Base-by-base conservation (phyloP, 2,329 filamentous ascomycete genomes). In the Periconia sp. region DNA sequence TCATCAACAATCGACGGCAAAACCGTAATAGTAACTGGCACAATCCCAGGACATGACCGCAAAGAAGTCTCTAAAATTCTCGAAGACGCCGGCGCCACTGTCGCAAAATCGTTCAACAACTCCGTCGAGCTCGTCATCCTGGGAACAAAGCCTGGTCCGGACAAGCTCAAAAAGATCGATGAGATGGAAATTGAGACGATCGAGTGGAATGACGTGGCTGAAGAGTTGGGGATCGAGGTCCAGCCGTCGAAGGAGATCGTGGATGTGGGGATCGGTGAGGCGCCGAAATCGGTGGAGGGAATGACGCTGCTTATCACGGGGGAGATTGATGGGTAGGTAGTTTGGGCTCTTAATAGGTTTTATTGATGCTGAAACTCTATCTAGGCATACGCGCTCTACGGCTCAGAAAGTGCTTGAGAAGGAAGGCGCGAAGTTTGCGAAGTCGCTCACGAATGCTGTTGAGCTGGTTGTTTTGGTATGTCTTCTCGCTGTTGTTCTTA, bases 291-390 rank as follows among this genome's bases (percentile, higher is more conserved):
- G 35, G 54, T 64, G 33, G 55, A 59, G 17, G 59, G 57, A 8
- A 55, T 52, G 51, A 64, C 59, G 2, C 31, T 64, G n/a, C 20
- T 77, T 58, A 72, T 76, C 61, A 73, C 74, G 58, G 75, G 75
- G 51, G 75, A 74, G 65, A 72, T 77, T 49, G 74, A 76, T 33
- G 61, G 61, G 18, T 33, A n/a, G 11, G 33, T 37, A 37, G 23
- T 27, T 8, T 27, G 3, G 3, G 23, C 23, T 27, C 23, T 27
- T 27, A 27, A 5, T 3, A 27, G 33, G 10, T n/a, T 37, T 37
- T 37, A 37, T 11, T 37, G 33, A 37, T n/a, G 11, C 11, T 37
- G 33, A 37, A 13, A 3, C 33, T 3, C 5, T 27, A 8, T 37
- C 3, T 11, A 37, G 33, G 9, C 53, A 58, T 20, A 64, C 57